Conservation (phyloP, 106 monocot genomes). For the Apostasia shenzhenica region DNA sequence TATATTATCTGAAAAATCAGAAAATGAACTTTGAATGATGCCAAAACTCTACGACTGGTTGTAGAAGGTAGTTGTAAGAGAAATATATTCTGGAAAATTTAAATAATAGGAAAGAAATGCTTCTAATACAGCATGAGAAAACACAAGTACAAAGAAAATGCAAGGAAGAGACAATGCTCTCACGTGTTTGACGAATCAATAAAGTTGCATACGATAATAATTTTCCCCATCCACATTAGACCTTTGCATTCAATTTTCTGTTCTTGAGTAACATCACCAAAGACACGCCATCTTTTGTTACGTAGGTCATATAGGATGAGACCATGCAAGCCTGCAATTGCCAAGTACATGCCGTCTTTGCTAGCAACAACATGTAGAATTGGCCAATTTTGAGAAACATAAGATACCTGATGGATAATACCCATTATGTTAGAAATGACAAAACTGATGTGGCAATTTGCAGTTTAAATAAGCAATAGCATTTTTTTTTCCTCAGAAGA, state of each 20-base stretch:
- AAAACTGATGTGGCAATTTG: background rate
- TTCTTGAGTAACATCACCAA: constrained; percentile 98
- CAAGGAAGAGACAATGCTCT: constrained; percentile 23
- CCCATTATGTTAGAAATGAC: constrained; percentile 5
- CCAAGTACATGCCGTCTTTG: constrained; percentile 91
- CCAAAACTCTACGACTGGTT: too few relatives aligned
- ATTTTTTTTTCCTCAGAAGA: constrained; percentile 17
- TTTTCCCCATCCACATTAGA: constrained; percentile 93
- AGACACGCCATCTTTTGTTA: constrained; percentile 89
- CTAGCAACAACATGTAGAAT: constrained; percentile 86
- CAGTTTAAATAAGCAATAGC: constrained; percentile 3
- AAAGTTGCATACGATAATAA: constrained; percentile 91
- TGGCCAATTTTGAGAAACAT: constrained; percentile 99
- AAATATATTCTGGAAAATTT: too few relatives aligned
- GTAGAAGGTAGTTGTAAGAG: too few relatives aligned
- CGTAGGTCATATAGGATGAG: constrained; percentile 87
- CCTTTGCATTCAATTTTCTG: constrained; percentile 97
- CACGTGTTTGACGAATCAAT: constrained; percentile 72
- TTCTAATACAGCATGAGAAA: background rate
- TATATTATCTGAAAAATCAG: too few relatives aligned
- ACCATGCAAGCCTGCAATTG: constrained; percentile 89
- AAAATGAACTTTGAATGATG: too few relatives aligned
- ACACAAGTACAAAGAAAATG: constrained; percentile 1
- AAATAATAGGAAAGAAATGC: too few relatives aligned
- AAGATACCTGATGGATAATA: constrained; percentile 62